phyloP scores from a whole-genome alignment of 1,284 basidiomycete genomes.

The Megacollybia platyphylla region DNA sequence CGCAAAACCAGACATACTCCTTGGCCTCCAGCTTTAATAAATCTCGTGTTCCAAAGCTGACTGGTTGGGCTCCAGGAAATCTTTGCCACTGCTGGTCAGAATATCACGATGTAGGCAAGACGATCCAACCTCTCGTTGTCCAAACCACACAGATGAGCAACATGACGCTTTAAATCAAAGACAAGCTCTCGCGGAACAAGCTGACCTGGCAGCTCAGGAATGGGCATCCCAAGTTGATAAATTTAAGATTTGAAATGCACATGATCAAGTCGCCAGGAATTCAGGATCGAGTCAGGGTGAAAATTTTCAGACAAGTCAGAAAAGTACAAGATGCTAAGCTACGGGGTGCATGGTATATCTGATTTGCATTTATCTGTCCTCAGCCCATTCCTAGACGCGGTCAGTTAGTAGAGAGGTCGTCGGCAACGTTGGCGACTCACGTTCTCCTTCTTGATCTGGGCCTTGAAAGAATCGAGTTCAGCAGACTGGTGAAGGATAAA shows the following conservation, averaged over 20 bases:
- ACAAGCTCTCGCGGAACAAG: constrained; percentile 22
- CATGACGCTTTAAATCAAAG: constrained; percentile 34
- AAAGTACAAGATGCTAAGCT: no score
- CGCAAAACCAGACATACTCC: constrained; percentile 46
- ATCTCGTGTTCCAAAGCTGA: constrained; percentile 70
- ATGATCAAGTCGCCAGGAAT: not conserved
- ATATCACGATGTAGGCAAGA: not conserved
- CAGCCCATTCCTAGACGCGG: constrained; percentile 68
- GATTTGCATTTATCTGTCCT: constrained; percentile 52
- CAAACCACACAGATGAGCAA: constrained; percentile 54
- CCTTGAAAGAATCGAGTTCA: constrained; percentile 28
- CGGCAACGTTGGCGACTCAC: constrained; percentile 31
- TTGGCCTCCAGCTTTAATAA: constrained; percentile 67
- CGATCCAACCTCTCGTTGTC: constrained; percentile 38
- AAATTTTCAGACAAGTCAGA: not conserved
- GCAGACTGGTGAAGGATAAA: constrained; percentile 4
- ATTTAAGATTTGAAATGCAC: not conserved
- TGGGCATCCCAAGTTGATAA: constrained; percentile 4
- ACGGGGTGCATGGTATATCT: not conserved
- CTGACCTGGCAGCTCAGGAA: constrained; percentile 56
- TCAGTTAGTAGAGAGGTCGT: constrained; percentile 9
- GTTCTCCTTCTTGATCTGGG: constrained; percentile 99
- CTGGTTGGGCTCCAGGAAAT: constrained; percentile 90
- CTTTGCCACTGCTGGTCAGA: constrained; percentile 22
- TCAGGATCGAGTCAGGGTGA: not conserved